These are phyloP conservation scores for Tetragonia tetragonoides DNA, from an alignment of 148 eudicot species.

Conservation along the genomic window DNA sequence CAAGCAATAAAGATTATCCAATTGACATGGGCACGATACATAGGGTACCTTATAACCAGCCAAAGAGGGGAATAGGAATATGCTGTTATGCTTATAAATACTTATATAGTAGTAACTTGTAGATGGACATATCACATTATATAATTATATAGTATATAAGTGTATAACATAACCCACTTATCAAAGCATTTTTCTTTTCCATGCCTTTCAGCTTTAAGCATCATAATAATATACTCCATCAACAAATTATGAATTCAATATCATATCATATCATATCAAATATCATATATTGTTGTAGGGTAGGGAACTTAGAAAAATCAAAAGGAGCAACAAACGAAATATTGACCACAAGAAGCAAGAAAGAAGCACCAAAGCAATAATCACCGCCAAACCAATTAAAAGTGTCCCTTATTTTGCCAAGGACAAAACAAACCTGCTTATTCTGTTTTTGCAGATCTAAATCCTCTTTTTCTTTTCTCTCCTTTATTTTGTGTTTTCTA, in stretches of 20 bases:
- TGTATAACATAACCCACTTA: constrained; percentile 26
- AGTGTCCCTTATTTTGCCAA: background rate
- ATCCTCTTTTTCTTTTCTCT: background rate
- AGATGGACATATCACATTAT: too few species aligned
- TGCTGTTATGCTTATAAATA: constrained; percentile 14
- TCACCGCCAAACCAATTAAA: constrained; percentile 10
- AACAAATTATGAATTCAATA: too few species aligned
- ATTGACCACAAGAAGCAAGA: background rate
- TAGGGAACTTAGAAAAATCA: background rate
- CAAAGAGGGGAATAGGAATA: background rate
- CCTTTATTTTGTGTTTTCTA: background rate
- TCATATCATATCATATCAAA: background rate
- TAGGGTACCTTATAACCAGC: background rate
- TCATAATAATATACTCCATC: background rate
- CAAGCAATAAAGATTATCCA: background rate
- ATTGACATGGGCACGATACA: background rate
- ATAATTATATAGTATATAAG: background rate
- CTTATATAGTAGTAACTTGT: background rate
- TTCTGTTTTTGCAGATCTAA: background rate
- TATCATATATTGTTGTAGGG: background rate
- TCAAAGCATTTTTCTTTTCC: background rate
- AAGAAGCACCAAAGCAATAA: background rate
- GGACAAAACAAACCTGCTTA: too few species aligned
- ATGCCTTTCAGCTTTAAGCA: background rate
- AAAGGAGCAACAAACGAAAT: background rate